Evolutionary conservation across 805 yeast genomes (phyloP).

Genomic region (Ogataea polymorpha): DNA sequence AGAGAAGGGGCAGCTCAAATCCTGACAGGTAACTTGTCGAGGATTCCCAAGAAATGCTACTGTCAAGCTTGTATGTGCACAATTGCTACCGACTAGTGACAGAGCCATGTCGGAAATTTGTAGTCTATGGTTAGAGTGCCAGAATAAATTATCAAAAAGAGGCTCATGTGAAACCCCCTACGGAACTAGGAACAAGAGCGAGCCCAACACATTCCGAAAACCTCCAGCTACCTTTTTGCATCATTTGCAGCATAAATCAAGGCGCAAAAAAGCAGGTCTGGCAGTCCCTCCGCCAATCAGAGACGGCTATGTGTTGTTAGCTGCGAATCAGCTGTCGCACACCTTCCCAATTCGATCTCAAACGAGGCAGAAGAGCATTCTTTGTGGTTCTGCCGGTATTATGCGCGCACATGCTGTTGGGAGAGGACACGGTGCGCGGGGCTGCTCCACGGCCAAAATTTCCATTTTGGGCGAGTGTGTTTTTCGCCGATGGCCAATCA

Average conservation of each 20-base stretch:
- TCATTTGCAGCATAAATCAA: neutral
- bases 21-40: too few relatives aligned
- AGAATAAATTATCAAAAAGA: neutral
- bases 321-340: neutral
- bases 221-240: neutral
- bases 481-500: constrained; percentile 14
- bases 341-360: neutral
- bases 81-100: too few relatives aligned
- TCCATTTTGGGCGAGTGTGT: constrained; percentile 8
- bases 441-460: constrained; percentile 6
- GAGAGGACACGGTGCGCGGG: neutral
- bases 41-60: too few relatives aligned
- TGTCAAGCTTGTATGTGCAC: too few relatives aligned
- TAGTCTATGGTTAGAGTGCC: too few relatives aligned
- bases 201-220: neutral
- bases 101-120: too few relatives aligned
- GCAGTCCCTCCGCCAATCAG: neutral
- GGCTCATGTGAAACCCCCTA: neutral
- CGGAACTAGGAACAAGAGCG: neutral
- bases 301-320: neutral
- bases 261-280: neutral
- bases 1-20: too few relatives aligned
- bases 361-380: neutral
- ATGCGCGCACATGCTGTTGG: constrained; percentile 8
- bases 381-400: neutral